Base-by-base conservation (phyloP, 164 flowering plant genomes). In the Warburgia ugandensis region DNA sequence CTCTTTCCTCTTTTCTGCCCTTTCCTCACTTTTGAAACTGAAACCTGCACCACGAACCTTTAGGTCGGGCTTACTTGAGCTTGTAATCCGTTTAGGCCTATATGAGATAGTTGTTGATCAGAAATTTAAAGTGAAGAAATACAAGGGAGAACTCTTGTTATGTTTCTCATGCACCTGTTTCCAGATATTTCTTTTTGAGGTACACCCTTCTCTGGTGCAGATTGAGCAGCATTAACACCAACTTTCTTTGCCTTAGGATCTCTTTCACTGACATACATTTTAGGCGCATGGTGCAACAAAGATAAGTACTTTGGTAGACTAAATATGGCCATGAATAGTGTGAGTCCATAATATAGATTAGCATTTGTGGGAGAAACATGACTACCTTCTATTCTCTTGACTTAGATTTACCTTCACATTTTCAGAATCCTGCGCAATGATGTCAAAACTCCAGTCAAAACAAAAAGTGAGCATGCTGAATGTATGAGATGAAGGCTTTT, bases 1-100 rank as follows among this genome's bases (percentile, higher is more conserved):
- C 86, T 83, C 79, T 76, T 75, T 84, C 55, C 84, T 78, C 70
- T 63, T 77, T 55, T 81, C 84, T 44, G 86, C 86, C 38, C 82
- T 71, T 65, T 69, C 76, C 39, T 70, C 63, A 54, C 85, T 75
- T 70, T 48, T 78, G 50, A 80, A 77, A 58, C 41, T 61, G 65
- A 73, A 78, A 47, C 39, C 42, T 16, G 66, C 31, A 47, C 51
- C 43, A 36, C 19, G 57, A 43, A 62, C 46, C 40, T 58, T 76
- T 12, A 19, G 23, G 20, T 48, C 67, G 45, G 63, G 29, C 56
- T 64, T 71, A 29, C 33, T 36, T n/a, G 70, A 62, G 35, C 36
- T 46, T 9, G 39, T 59, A 47, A 37, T 57, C 50, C 17, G 68
- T 45, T 52, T 72, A 26, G 46, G 41, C 73, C 92, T 80, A 36